Percentiles rank a stretch among this genome's conserved stretches.
Conservation (phyloP, 768 basidiomycete genomes). For the Leccinum pellstonianum region DNA sequence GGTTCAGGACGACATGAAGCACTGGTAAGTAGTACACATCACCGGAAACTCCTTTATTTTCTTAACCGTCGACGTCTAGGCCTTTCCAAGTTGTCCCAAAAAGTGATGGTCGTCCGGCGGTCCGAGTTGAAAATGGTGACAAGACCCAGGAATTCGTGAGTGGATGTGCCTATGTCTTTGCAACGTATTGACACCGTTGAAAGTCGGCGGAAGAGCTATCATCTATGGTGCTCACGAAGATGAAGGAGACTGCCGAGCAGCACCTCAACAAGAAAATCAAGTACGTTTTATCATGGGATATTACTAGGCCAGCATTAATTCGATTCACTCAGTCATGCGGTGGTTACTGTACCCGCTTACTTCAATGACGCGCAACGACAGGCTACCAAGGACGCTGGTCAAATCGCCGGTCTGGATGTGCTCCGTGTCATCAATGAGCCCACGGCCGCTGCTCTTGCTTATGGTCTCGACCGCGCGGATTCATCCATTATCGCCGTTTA, state of each 20-base stretch:
- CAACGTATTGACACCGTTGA: conserved; percentile 16
- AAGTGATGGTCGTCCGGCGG: conserved; percentile 72
- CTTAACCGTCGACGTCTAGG: conserved; percentile 39
- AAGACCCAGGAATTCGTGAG: conserved; percentile 79
- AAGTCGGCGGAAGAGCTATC: conserved; percentile 86
- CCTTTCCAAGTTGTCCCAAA: conserved; percentile 78
- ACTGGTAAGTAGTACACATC: conserved; percentile 54
- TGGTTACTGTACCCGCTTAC: conserved; percentile 96
- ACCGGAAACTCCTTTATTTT: neutral
- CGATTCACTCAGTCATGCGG: conserved; percentile 58
- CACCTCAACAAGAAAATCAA: conserved; percentile 92
- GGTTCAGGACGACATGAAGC: conserved; percentile 85
- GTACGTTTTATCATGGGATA: conserved; percentile 45
- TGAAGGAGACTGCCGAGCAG: conserved; percentile 94
- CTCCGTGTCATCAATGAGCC: conserved; percentile 99
- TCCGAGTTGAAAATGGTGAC: conserved; percentile 82
- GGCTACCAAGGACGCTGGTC: conserved; percentile 97
- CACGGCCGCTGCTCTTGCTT: conserved; percentile 96
- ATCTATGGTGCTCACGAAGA: conserved; percentile 86
- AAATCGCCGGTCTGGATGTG: conserved; percentile 96
- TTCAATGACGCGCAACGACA: conserved; percentile 99
- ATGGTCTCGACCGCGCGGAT: conserved; percentile 83
- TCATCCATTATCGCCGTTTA: conserved; percentile 96
- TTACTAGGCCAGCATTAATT: neutral
- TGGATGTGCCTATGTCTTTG: conserved; percentile 14